Conservation (phyloP, 441 rosid species). For the Aleurites moluccanus region DNA sequence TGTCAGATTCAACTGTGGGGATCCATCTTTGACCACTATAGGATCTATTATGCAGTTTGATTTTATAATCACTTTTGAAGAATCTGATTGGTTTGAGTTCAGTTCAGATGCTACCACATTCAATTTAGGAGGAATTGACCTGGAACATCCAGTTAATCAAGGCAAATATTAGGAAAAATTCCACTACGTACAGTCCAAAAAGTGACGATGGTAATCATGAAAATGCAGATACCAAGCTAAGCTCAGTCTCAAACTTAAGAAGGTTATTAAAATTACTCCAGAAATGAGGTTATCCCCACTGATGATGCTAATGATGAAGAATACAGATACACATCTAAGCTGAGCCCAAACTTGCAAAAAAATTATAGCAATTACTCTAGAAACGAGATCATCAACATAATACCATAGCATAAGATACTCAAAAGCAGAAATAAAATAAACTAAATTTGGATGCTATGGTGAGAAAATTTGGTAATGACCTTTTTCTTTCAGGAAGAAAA, state of each 20-base stretch:
- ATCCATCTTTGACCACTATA: constrained; percentile 33
- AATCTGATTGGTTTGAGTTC: constrained; percentile 34
- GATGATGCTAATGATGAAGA: constrained; percentile 6
- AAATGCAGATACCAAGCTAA: background rate
- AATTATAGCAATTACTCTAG: background rate
- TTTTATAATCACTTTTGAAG: constrained; percentile 27
- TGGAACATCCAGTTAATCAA: constrained; percentile 28
- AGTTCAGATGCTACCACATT: constrained; percentile 36
- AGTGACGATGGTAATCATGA: constrained; percentile 7
- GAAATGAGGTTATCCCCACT: background rate
- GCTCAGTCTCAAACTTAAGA: background rate
- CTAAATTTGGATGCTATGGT: background rate
- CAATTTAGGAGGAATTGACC: constrained; percentile 43
- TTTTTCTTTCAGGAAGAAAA: background rate
- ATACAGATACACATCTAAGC: background rate
- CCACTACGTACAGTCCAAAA: background rate
- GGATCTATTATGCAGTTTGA: constrained; percentile 26
- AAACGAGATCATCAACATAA: background rate
- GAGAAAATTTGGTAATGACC: background rate
- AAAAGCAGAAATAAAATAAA: background rate
- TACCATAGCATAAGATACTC: background rate
- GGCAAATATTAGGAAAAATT: constrained; percentile 23
- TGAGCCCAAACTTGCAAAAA: background rate
- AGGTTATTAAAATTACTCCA: background rate
- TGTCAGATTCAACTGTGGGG: constrained; percentile 23